Base-by-base conservation (phyloP, 2,329 filamentous ascomycete genomes). In the Dichotomopilus funicola region DNA sequence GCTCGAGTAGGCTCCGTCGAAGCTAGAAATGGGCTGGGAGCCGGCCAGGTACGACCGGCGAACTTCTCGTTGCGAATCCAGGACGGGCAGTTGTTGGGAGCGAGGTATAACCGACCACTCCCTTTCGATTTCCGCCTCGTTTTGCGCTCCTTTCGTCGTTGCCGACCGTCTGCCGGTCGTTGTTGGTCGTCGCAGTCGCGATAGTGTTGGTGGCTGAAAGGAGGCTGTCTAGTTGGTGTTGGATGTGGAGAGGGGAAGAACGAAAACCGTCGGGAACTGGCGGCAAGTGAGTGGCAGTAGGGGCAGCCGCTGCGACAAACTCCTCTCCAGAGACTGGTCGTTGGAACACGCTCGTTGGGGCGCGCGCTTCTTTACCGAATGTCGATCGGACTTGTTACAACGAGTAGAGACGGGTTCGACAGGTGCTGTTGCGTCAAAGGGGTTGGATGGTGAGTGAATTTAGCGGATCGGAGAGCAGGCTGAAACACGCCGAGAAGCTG, bases 41-140 rank as follows among this genome's bases (percentile, higher is more conserved):
- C 66, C 68, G 61, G 68, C 68, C 64, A 77, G 67, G 50, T 76
- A 71, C 50, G 73, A 76, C 66, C 73, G 73, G 65, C 74, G 72
- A 40, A 72, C 69, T 55, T 77, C 74, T 62, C 71, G 71, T 66
- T 70, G 69, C 63, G 68, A 71, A 70, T 74, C 75, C 75, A 78
- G 70, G 70, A 64, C 70, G 72, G 71, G 71, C 71, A 65, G 63
- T 58, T 68, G 19, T 27, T 27, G 19, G 19, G 19, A 27, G 19
- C 19, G 19, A 27, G 19, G 19, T 27, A 27, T 27, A 27, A 27
- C 19, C 19, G 19, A 27, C 19, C 19, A 27, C 19, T 27, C 19
- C 19, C 19, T 27, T 27, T 27, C 19, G 19, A 27, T 27, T 27
- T 27, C 19, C 19, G 19, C 19, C 19, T 27, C 19, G 2, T 27